A percentile compares a stretch with the other conserved stretches of the same genome.
Evolutionary conservation across 352 stramenopile species (phyloP).

Genomic region (Aphanomyces stellatus): DNA sequence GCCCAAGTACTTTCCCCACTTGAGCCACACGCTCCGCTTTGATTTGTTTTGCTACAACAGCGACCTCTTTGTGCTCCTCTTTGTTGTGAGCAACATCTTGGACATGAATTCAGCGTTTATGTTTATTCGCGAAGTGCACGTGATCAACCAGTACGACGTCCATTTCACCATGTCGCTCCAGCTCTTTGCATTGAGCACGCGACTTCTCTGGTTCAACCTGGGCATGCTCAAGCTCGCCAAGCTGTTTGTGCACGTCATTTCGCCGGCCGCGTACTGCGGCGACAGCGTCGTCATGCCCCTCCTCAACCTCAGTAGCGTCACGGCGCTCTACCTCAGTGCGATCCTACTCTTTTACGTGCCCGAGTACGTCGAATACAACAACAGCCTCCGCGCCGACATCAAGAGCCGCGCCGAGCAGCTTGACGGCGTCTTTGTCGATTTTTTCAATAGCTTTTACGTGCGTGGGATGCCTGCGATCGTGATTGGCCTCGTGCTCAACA

Average conservation of each 20-base stretch:
- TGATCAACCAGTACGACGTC: not conserved
- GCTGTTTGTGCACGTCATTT: not conserved
- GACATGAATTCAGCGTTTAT: not conserved
- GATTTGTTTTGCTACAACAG: constrained; percentile 21
- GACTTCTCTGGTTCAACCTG: constrained; percentile 3
- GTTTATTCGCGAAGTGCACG: not conserved
- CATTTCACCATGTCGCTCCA: not conserved
- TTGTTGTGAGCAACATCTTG: not conserved
- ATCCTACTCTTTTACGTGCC: constrained; percentile 3
- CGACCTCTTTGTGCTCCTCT: constrained; percentile 9
- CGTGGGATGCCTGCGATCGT: not conserved
- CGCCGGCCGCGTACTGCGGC: not conserved
- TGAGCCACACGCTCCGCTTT: constrained; percentile 4
- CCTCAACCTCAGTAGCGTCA: constrained; percentile 12
- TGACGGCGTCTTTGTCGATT: not conserved
- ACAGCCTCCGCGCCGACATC: not conserved
- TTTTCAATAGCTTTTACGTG: constrained; percentile 11
- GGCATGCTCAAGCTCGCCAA: not conserved
- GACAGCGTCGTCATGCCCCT: not conserved
- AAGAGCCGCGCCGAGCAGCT: not conserved
- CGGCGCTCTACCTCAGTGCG: not conserved
- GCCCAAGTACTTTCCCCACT: constrained; percentile 11
- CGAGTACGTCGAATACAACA: constrained; percentile 6
- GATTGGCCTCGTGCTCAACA: not conserved
- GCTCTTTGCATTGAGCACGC: constrained; percentile 1